Base-by-base conservation (phyloP, 306 rosid species). In the Neltuma alba region DNA sequence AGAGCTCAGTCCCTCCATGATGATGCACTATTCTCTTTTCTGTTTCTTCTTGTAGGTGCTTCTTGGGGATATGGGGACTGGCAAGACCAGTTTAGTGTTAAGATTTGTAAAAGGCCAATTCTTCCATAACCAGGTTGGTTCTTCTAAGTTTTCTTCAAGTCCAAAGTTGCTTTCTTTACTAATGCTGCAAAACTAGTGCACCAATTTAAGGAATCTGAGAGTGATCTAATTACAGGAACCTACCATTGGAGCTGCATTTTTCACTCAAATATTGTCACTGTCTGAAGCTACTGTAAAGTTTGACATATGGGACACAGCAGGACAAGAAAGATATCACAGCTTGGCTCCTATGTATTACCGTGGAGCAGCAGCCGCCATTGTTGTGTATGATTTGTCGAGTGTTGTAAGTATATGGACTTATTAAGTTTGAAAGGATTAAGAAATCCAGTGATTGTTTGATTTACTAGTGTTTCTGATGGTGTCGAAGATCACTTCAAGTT, bases 221-320 rank as follows among this genome's bases (percentile, higher is more conserved):
- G 60, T 28, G 37, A 54, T 81, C 47, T 47, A 70, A 52, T 38
- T 74, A 57, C 86, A 93, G 98, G 98, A 93, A 83, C 92, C 98
- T 76, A 93, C 98, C 6, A 76, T 93, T 54, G 98, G 98, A 86
- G 98, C 98, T 36, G 98, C 98, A 0, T 93, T 93, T 76, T 93
- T 91, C 90, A 88, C 98, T 8, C 97, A 93, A 73, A 90, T 90
- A 81, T 79, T 93, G 41, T 90, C 98, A 48, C 74, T 93, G 79
- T 78, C 90, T 67, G 98, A 93, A 73, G 98, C 92, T 2, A 91
- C 97, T 0, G 93, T 93, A 80, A 93, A 93, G 89, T 90, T 93
- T 77, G 98, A 93, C 33, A 91, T 93, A 80, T 93, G 98, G 98
- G 98, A 93, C 83, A 93, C 98, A 74, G 97, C 98, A 48, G 98